Percentiles rank a stretch among this genome's conserved stretches.
Conservation (phyloP, 1,284 basidiomycete genomes). For the Fomes fomentarius region DNA sequence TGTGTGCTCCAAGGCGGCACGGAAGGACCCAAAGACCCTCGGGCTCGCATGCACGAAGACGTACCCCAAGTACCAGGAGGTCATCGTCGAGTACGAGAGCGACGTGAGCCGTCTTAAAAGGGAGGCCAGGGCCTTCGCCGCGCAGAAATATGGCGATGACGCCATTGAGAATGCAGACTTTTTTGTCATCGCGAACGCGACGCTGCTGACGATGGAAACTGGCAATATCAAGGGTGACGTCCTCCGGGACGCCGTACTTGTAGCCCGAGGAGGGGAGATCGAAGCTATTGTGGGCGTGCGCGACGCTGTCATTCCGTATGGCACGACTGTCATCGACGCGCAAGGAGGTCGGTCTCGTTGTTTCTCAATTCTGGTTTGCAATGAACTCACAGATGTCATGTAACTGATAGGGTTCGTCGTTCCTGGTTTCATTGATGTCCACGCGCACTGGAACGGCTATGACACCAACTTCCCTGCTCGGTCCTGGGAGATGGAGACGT, state of each 20-base stretch:
- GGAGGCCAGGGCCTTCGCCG: conserved; percentile 42
- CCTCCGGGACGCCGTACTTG: conserved; percentile 51
- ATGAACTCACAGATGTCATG: not conserved
- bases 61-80: conserved; percentile 56
- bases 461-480: conserved; percentile 54
- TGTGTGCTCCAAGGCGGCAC: conserved; percentile 49
- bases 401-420: conserved; percentile 55
- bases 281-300: conserved; percentile 46
- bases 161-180: conserved; percentile 40
- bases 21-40: conserved; percentile 52
- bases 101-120: conserved; percentile 60
- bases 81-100: conserved; percentile 60
- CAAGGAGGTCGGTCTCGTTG: conserved; percentile 52
- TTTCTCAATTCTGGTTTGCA: not conserved
- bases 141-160: conserved; percentile 24
- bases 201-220: conserved; percentile 64
- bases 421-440: conserved; percentile 75
- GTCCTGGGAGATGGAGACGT: conserved; percentile 75
- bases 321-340: conserved; percentile 56
- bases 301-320: conserved; percentile 43
- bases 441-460: conserved; percentile 72
- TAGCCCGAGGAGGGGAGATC: conserved; percentile 59
- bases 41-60: conserved; percentile 61
- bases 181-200: conserved; percentile 67
- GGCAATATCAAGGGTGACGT: conserved; percentile 48